Evolutionary conservation across 441 rosid species (phyloP).

Genomic region (Brassica hybrid): DNA sequence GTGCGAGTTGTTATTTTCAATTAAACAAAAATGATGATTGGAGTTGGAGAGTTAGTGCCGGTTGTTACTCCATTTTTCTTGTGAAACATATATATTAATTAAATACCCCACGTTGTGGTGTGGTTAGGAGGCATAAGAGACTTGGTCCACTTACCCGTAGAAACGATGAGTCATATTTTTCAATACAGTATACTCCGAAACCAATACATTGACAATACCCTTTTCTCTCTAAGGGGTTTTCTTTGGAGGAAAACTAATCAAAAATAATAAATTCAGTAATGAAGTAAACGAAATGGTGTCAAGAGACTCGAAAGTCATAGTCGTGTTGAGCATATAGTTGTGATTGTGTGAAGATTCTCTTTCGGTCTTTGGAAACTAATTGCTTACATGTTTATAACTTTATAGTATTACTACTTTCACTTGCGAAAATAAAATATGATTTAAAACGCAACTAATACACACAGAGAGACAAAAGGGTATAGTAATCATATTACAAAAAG

Average conservation of each 20-base stretch:
- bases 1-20: conserved; percentile 28
- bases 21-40: conserved; percentile 3
- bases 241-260: background rate
- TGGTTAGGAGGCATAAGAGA: conserved; percentile 38
- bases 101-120: conserved; percentile 25
- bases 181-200: background rate
- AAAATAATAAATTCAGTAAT: background rate
- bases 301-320: conserved; percentile 26
- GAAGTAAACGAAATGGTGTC: conserved; percentile 9
- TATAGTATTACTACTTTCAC: background rate
- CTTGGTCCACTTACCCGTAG: conserved; percentile 37
- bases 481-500: background rate
- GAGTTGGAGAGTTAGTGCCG: conserved; percentile 34
- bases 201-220: background rate
- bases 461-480: background rate
- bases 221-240: background rate
- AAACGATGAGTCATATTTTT: conserved; percentile 14
- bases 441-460: background rate
- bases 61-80: conserved; percentile 31
- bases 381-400: conserved; percentile 11
- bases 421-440: background rate
- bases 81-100: conserved; percentile 1
- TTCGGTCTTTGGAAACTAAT: conserved; percentile 6
- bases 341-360: background rate
- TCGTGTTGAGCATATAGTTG: conserved; percentile 27